phyloP scores from a whole-genome alignment of 306 rosid genomes.

The Crotalaria pallida region DNA sequence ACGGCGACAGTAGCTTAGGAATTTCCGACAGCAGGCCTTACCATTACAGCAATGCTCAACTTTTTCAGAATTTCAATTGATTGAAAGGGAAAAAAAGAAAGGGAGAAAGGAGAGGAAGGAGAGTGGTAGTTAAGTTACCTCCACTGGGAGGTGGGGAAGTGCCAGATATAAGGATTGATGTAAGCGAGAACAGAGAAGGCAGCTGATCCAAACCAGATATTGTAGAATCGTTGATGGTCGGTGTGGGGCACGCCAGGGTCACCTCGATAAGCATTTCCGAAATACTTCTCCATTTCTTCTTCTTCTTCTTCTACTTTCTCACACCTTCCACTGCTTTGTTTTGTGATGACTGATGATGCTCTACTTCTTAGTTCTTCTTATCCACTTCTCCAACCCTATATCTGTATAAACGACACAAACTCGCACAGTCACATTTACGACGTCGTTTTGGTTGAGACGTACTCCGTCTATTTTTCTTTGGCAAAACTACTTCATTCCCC shows the following conservation, averaged over 20 bases:
- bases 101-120: background rate
- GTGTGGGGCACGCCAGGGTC: constrained; percentile 92
- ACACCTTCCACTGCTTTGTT: background rate
- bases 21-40: too few relatives aligned
- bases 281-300: constrained; percentile 73
- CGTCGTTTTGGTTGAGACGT: too few relatives aligned
- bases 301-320: background rate
- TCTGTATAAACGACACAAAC: too few relatives aligned
- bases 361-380: background rate
- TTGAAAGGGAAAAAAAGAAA: background rate
- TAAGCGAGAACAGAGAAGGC: constrained; percentile 44
- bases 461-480: too few relatives aligned
- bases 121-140: constrained; percentile 57
- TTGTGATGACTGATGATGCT: too few relatives aligned
- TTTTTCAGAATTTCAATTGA: background rate
- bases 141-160: constrained; percentile 53
- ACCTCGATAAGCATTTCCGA: constrained; percentile 84
- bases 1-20: too few relatives aligned
- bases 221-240: constrained; percentile 50
- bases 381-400: too few relatives aligned
- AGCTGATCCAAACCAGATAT: constrained; percentile 73
- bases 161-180: constrained; percentile 75
- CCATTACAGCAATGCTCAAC: too few relatives aligned
- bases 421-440: too few relatives aligned
- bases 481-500: too few relatives aligned